These are phyloP conservation scores for Albifimbria verrucaria DNA, from an alignment of 2,329 filamentous ascomycete species.

Conservation along the genomic window DNA sequence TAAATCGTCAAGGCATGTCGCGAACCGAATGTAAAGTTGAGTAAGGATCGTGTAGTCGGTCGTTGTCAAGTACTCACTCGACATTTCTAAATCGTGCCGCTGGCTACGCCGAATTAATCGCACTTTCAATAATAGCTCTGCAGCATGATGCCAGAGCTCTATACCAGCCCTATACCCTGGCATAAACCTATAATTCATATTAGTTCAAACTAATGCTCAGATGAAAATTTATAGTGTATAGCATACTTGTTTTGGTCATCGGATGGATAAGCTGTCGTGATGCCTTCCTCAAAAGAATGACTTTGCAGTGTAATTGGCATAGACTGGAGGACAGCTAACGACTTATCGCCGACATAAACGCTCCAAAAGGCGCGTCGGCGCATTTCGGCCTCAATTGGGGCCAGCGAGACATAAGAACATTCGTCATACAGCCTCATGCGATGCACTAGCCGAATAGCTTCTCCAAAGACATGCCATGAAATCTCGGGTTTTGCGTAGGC, in stretches of 20 bases:
- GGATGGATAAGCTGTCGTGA: conserved; percentile 31
- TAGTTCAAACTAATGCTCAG: conserved; percentile 13
- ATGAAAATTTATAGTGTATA: too few species aligned
- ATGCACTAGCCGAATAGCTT: conserved; percentile 38
- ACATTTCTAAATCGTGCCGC: conserved; percentile 6
- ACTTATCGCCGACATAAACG: conserved; percentile 38
- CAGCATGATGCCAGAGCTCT: conserved; percentile 36
- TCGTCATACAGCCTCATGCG: conserved; percentile 41
- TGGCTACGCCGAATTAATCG: conserved; percentile 25
- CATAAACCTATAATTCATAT: conserved; percentile 24
- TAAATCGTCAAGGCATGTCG: conserved; percentile 36
- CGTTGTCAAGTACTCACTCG: conserved; percentile 22
- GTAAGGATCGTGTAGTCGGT: conserved; percentile 31
- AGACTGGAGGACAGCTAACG: conserved; percentile 34
- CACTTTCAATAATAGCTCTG: conserved; percentile 35
- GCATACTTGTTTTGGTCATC: conserved; percentile 24
- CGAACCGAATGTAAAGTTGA: conserved; percentile 36
- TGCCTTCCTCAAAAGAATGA: conserved; percentile 36
- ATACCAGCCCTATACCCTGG: conserved; percentile 40
- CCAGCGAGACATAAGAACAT: conserved; percentile 28
- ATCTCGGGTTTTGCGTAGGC: conserved; percentile 38
- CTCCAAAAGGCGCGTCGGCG: conserved; percentile 35
- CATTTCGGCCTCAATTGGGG: conserved; percentile 34
- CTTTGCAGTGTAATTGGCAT: conserved; percentile 41
- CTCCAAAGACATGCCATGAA: conserved; percentile 43